Evolutionary conservation across 495 filamentous ascomycete species (phyloP).

Genomic region (Parmelia sp.): DNA sequence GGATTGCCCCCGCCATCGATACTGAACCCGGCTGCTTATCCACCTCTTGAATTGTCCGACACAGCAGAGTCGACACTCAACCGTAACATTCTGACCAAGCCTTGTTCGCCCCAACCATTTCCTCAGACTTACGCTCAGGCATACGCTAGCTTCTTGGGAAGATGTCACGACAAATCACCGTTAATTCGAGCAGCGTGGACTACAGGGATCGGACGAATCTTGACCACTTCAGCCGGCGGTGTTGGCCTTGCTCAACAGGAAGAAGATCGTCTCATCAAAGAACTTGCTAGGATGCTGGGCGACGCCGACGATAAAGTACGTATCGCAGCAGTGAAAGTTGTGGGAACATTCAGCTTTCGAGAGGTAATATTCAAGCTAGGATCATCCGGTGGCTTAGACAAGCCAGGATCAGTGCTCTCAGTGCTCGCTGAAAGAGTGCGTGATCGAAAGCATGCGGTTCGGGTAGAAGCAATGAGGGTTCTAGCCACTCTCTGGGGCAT

Average conservation of each 20-base stretch:
- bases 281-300: conserved; percentile 70
- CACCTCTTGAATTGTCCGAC: conserved; percentile 60
- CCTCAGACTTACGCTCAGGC: conserved; percentile 67
- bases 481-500: conserved; percentile 86
- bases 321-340: conserved; percentile 72
- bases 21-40: conserved; percentile 75
- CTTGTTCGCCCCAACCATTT: conserved; percentile 77
- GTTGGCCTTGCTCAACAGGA: conserved; percentile 74
- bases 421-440: conserved; percentile 82
- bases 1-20: conserved; percentile 66
- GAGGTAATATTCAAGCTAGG: conserved; percentile 78
- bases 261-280: conserved; percentile 62
- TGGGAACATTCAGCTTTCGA: conserved; percentile 68
- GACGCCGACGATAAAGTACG: conserved; percentile 89
- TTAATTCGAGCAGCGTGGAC: conserved; percentile 80
- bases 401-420: conserved; percentile 62
- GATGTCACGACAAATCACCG: conserved; percentile 76
- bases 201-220: conserved; percentile 73
- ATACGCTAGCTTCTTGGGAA: conserved; percentile 74
- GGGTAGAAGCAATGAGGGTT: conserved; percentile 77
- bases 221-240: conserved; percentile 76
- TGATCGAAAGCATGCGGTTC: conserved; percentile 74
- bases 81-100: conserved; percentile 66
- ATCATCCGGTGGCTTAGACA: conserved; percentile 60
- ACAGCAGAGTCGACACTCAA: conserved; percentile 44